Base-by-base conservation (phyloP, 805 yeast species). In the Ogataea pignaliae region DNA sequence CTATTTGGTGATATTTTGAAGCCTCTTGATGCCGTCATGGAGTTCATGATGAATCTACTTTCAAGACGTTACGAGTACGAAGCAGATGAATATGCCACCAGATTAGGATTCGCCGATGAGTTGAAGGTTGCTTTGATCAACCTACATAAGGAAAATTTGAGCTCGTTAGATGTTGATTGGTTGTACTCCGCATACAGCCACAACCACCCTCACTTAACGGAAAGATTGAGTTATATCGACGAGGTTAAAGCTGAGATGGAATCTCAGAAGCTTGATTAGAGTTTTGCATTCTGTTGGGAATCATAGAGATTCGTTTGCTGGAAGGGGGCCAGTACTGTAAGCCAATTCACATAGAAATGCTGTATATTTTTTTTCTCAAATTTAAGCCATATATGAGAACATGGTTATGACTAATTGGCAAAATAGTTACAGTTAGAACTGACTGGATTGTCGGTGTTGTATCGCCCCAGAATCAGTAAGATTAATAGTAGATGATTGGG, bases 181-280 rank as follows among this genome's bases (percentile, higher is more conserved):
- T 73, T 89, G 52, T 93, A 83, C 66, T 85, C 96, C 16, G 82
- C 93, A 36, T 91, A 88, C 66, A 88, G 83, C 60, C 83, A 86
- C 66, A 83, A 91, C 40, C 99, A 93, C 58, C 99, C 99, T 40
- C 86, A 88, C 44, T 68, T 91, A 56, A 80, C 91, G 14, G 98
- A 93, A 71, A 83, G 99, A 71, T 74, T 93, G 55, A 62, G 70
- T 37, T 95, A 96, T 8, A 73, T 93, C 48, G 83, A 80, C 42
- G 55, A 51, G 40, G 59, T 61, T 15, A 42, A 54, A 31, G 47
- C 40, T 15, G 45, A 52, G 21, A 40, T 47, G 28, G 40, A 30
- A 38, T 44, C 47, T 29, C 55, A 54, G 44, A 54, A 52, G 34
- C 50, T 52, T 40, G 56, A 52, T 26, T 56, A 44, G 30, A 13